Conservation (phyloP, 148 eudicot species). For the Nepenthes gracilis region DNA sequence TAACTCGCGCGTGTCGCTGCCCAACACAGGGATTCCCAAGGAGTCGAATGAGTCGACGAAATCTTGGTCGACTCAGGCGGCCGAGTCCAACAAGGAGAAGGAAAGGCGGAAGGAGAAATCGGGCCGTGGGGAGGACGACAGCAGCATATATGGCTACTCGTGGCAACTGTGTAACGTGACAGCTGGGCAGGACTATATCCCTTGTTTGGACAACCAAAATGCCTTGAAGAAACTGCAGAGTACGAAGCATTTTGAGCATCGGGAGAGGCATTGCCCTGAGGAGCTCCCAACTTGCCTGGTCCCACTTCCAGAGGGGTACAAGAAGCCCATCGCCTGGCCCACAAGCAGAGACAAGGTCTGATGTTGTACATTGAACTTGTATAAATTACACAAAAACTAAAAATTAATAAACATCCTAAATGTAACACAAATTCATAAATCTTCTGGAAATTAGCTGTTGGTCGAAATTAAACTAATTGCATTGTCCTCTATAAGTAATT, state of each 20-base stretch:
- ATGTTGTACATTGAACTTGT: background rate
- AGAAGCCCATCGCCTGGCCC: conserved; percentile 57
- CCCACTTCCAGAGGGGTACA: conserved; percentile 55
- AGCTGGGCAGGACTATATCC: conserved; percentile 68
- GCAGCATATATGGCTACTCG: conserved; percentile 23
- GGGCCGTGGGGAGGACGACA: conserved; percentile 17
- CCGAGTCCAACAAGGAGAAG: conserved; percentile 52
- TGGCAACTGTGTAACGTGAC: conserved; percentile 75
- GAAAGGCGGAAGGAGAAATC: conserved; percentile 35
- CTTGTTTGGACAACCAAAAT: conserved; percentile 74
- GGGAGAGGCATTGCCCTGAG: conserved; percentile 88
- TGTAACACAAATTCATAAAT: too few relatives aligned
- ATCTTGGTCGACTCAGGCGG: conserved; percentile 71
- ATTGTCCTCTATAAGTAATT: too few relatives aligned
- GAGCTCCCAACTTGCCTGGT: conserved; percentile 63
- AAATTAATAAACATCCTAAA: too few relatives aligned
- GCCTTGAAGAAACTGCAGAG: conserved; percentile 33
- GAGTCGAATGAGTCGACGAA: conserved; percentile 63
- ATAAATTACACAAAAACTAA: too few relatives aligned
- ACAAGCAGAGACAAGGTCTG: conserved; percentile 71
- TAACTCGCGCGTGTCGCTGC: conserved; percentile 8
- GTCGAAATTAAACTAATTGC: too few relatives aligned
- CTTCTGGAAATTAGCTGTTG: too few relatives aligned
- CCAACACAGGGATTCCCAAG: conserved; percentile 55
- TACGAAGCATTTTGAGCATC: conserved; percentile 60